phyloP scores from a whole-genome alignment of 2,329 filamentous ascomycete species.

The Parastagonospora avenae region DNA sequence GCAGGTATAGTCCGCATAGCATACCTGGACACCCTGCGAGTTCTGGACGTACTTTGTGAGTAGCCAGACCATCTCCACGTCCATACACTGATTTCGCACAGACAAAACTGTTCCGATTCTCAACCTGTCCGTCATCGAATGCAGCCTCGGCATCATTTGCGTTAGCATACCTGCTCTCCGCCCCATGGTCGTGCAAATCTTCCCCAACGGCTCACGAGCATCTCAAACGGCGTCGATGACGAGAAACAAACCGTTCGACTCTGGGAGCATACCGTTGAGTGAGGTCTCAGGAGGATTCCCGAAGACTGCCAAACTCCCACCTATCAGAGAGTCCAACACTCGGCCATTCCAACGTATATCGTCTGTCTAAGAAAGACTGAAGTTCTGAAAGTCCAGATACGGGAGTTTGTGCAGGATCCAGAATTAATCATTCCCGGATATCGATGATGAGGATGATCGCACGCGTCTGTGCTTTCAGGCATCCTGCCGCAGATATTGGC shows the following conservation, averaged over 20 bases:
- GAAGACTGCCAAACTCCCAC: background rate
- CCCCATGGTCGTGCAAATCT: conserved; percentile 24
- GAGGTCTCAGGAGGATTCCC: background rate
- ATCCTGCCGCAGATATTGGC: no score
- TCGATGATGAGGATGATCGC: no score
- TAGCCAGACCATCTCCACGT: conserved; percentile 1
- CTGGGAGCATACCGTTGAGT: conserved; percentile 1
- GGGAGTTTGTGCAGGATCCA: no score
- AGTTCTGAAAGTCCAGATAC: no score
- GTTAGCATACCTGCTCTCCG: conserved; percentile 36
- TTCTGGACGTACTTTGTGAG: conserved; percentile 33
- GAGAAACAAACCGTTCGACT: background rate
- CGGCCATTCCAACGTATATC: background rate
- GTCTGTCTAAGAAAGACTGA: no score
- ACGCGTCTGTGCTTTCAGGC: no score
- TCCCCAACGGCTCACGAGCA: conserved; percentile 16
- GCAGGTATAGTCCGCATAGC: conserved; percentile 29
- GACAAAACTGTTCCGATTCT: conserved; percentile 26
- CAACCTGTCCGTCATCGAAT: conserved; percentile 35
- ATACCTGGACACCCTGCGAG: conserved; percentile 21
- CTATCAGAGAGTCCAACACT: background rate
- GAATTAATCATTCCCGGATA: no score
- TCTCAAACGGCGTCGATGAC: conserved; percentile 1
- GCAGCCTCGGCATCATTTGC: conserved; percentile 34
- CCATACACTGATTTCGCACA: background rate